These are phyloP conservation scores for Fusarium sp. DNA, from an alignment of 2,329 filamentous ascomycete genomes.

Conservation along the genomic window DNA sequence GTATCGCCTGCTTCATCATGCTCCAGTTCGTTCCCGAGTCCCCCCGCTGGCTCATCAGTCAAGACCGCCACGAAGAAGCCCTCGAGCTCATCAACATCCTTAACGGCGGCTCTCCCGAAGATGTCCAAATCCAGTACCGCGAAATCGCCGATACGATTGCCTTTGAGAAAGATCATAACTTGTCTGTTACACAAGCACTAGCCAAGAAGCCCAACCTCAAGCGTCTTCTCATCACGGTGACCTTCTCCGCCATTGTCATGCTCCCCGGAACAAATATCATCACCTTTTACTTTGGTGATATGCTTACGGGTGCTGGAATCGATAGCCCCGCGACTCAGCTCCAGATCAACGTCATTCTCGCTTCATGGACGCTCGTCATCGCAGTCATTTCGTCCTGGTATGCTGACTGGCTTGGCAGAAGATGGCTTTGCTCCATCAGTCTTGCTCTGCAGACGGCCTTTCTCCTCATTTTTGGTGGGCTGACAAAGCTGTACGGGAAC, in stretches of 20 bases:
- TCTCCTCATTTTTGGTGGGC: constrained; percentile 13
- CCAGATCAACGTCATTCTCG: constrained; percentile 46
- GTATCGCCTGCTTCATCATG: neutral
- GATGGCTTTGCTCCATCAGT: constrained; percentile 11
- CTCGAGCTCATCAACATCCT: constrained; percentile 30
- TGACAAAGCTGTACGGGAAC: constrained; percentile 25
- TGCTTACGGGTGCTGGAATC: constrained; percentile 59
- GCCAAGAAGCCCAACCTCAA: constrained; percentile 12
- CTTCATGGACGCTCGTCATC: constrained; percentile 36
- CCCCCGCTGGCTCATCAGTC: constrained; percentile 17
- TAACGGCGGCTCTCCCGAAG: constrained; percentile 1
- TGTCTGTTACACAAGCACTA: neutral
- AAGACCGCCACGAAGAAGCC: constrained; percentile 17
- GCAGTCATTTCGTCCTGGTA: constrained; percentile 20
- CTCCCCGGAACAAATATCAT: constrained; percentile 25
- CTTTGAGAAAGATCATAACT: constrained; percentile 16
- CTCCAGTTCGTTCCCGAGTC: constrained; percentile 18
- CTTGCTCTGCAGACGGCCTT: constrained; percentile 6
- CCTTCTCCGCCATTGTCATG: constrained; percentile 24
- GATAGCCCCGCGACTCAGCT: constrained; percentile 55
- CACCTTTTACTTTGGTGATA: constrained; percentile 49
- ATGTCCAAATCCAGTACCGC: constrained; percentile 20
- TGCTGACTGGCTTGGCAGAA: constrained; percentile 28
- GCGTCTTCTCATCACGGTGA: constrained; percentile 3
- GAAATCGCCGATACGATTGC: constrained; percentile 27